Conservation (phyloP, 148 eudicot genomes). For the Cornus kousa region DNA sequence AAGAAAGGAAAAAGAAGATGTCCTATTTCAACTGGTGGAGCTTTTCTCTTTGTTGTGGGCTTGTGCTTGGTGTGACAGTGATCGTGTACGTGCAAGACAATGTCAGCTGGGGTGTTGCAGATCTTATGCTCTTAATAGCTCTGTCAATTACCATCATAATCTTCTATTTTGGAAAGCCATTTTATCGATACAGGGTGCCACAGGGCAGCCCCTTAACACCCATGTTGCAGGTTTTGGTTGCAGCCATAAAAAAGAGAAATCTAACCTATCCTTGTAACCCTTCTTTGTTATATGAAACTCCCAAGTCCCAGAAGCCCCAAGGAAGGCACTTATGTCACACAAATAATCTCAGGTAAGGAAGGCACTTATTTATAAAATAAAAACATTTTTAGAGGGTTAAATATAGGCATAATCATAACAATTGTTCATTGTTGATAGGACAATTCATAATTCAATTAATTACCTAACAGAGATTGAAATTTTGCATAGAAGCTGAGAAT, state of each 20-base stretch:
- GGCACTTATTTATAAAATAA: too few relatives aligned
- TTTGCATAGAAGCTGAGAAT: too few relatives aligned
- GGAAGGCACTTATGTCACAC: conserved; percentile 49
- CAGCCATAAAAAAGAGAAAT: conserved; percentile 40
- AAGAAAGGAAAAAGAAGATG: too few relatives aligned
- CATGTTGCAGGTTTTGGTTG: conserved; percentile 42
- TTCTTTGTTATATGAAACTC: conserved; percentile 34
- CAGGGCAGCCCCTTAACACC: conserved; percentile 51
- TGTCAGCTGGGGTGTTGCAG: conserved; percentile 42
- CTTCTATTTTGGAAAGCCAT: conserved; percentile 34
- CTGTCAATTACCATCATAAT: conserved; percentile 31
- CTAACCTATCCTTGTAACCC: conserved; percentile 26
- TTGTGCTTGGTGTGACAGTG: conserved; percentile 28
- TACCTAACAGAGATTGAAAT: too few relatives aligned
- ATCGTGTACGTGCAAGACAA: conserved; percentile 49
- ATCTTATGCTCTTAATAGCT: conserved; percentile 21
- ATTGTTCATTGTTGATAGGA: too few relatives aligned
- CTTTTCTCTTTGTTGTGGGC: conserved; percentile 22
- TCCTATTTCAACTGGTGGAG: too few relatives aligned
- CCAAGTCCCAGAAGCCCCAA: conserved; percentile 18
- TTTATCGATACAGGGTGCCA: conserved; percentile 37
- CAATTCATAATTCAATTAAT: too few relatives aligned
- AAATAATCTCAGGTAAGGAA: conserved; percentile 39
- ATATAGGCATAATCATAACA: too few relatives aligned
- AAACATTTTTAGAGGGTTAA: too few relatives aligned